A percentile compares a stretch with the other conserved stretches of the same genome.
These are phyloP conservation scores for Pholiota adiposa DNA, from an alignment of 1,284 basidiomycete species.

Conservation along the genomic window DNA sequence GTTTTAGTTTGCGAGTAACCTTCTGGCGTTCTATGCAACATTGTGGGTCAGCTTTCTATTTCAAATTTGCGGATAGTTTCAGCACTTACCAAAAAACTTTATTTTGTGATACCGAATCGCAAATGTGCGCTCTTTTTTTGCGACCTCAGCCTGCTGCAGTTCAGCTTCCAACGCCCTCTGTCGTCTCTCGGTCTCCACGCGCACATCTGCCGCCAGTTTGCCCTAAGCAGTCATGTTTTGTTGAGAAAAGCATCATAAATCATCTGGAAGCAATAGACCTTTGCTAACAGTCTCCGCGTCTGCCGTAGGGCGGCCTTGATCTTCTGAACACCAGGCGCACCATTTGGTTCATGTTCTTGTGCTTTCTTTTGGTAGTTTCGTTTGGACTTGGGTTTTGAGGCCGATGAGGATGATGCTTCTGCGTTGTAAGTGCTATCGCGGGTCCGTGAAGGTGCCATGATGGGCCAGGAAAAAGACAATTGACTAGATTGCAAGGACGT, in stretches of 20 bases:
- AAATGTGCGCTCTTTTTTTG: slow-evolving; percentile 72
- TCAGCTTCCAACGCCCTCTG: slow-evolving; percentile 78
- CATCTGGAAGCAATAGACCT: slow-evolving; percentile 47
- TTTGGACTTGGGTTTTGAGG: slow-evolving; percentile 25
- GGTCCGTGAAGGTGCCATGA: slow-evolving; percentile 40
- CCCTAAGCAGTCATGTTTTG: slow-evolving; percentile 50
- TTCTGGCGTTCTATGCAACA: slow-evolving; percentile 76
- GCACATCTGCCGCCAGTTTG: slow-evolving; percentile 75
- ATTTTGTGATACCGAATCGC: slow-evolving; percentile 82
- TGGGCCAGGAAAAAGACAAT: slow-evolving; percentile 13
- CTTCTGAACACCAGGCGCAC: slow-evolving; percentile 70
- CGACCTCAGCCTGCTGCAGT: slow-evolving; percentile 67
- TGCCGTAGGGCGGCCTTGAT: slow-evolving; percentile 81
- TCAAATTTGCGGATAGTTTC: not conserved
- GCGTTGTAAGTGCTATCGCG: slow-evolving; percentile 24
- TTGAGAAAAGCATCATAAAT: not conserved
- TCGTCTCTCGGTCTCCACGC: slow-evolving; percentile 78
- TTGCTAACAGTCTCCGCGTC: slow-evolving; percentile 77
- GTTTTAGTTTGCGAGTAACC: slow-evolving; percentile 72
- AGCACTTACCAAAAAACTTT: slow-evolving; percentile 83
- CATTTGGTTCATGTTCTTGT: slow-evolving; percentile 30
- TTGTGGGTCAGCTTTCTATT: not conserved
- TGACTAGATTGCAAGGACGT: not conserved
- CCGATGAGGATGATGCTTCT: slow-evolving; percentile 33
- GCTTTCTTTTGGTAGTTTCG: slow-evolving; percentile 24